Evolutionary conservation across 768 basidiomycete genomes (phyloP), one percentile per base, ranked within the genome.

Genomic region (Wakefieldia striispora): DNA sequence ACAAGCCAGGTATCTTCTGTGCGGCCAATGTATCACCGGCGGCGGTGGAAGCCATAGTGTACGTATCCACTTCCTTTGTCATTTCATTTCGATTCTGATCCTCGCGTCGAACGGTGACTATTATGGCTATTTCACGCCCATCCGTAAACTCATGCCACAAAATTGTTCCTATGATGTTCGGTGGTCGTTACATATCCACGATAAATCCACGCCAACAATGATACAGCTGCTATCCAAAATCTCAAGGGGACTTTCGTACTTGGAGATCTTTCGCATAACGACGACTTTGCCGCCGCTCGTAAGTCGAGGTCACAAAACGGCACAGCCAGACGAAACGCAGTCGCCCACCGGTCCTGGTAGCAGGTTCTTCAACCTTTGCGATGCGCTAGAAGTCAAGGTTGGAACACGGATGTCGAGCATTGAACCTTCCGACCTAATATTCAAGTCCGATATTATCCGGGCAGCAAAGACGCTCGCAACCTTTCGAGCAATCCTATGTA

Each of bases 151-250:
- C 58, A 88, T 87, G 84, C 82, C 86, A 2, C 54, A 56, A 54
- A 89, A 90, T 63, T 90, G 88, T 67, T 87, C 85, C 7, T 77
- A 83, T 0, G 88, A 90, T 58, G 75, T 88, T 27, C 70, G 62
- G 76, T 75, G 4, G 84, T 83, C 14, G 75, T 88, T 46, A 59
- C 75, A 6, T 75, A 85, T 55, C 68, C 88, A 33, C 86, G 88
- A 59, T 43, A 73, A 45, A 78, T 81, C 6, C 80, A 86, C 55
- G 65, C 67, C 1, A 69, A 69, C 3, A 71, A 71, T 1, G 70
- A 82, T 53, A 48, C 62, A 6, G 62, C 66, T 24, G 77, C 79
- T 11, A 82, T 86, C 29, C 65, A 80, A 46, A 57, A 55, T 20
- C 64, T 88, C 51, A 83, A 88, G 63, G 70, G 75, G 12, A 55